Evolutionary conservation across 1,139 yeast genomes (phyloP), one percentile per base, ranked within the genome.

Genomic region (Blastobotrys malaysiensis): DNA sequence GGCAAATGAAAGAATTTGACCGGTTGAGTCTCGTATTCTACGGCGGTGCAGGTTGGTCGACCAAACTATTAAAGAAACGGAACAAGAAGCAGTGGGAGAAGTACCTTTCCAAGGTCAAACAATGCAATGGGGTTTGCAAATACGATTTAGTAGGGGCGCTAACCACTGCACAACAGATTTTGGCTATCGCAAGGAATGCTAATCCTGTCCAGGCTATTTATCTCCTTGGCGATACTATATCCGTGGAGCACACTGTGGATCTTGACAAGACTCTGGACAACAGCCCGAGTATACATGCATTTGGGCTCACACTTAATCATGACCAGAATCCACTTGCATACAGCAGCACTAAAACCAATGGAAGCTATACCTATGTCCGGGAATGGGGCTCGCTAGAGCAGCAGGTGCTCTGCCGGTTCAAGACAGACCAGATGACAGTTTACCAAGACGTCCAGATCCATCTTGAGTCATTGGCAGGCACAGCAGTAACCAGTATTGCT

Each of bases 21-120:
- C 51, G 64, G 14, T 20, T 62, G 16, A 56, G 63, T 9, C 16
- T 62, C n/a, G 57, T 62, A 3, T 50, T 60, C n/a, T 62, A 60
- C 48, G 61, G 63, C 14, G 46, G 49, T 24, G 7, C 16, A 13
- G 11, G 53, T 7, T 31, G 39, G 39, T 31, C 39, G 5, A 51
- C 7, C 49, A 45, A 9, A 45, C 39, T 21, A 20, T 16, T 13
- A 21, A 26, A 45, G 13, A 18, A n/a, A 20, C 13, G 27, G n/a
- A 46, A 9, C 51, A 53, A 51, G 18, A 27, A 43, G 14, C 44
- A 46, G 7, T 36, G 16, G 50, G n/a, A 31, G 27, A n/a, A 48
- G 50, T 31, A 27, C 13, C 13, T 14, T 20, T 45, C 43, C 31
- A 27, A 45, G 22, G 27, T 26, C 26, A 14, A 26, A n/a, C 27